Evolutionary conservation across 768 basidiomycete genomes (phyloP).

Genomic region (Suillus cothurnatus): DNA sequence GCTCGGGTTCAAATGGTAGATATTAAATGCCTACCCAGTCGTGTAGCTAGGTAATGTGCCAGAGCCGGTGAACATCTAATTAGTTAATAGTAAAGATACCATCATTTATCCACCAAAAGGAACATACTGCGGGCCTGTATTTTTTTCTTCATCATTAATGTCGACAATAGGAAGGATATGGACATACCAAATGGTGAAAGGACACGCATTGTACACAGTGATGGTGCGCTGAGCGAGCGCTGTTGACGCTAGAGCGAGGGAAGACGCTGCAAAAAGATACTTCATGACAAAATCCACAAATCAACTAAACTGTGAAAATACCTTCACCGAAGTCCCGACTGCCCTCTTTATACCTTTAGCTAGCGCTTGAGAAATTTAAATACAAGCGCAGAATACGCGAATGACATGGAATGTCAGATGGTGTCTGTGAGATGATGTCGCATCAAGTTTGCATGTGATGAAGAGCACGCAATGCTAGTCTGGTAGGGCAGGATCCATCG

Average conservation of each 20-base stretch:
- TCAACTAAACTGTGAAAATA: not conserved
- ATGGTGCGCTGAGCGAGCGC: slow-evolving; percentile 56
- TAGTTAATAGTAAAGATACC: not conserved
- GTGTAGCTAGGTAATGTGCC: slow-evolving; percentile 46
- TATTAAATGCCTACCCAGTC: slow-evolving; percentile 42
- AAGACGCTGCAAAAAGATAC: slow-evolving; percentile 22
- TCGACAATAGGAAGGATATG: not conserved
- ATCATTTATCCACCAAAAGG: not conserved
- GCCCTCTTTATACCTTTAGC: not conserved
- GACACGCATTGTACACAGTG: slow-evolving; percentile 61
- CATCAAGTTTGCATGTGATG: not conserved
- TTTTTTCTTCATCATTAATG: not conserved
- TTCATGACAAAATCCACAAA: slow-evolving; percentile 18
- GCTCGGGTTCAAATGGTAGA: not conserved
- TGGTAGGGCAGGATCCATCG: not conserved
- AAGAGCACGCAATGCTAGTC: no score
- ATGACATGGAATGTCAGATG: not conserved
- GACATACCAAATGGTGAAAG: slow-evolving; percentile 68
- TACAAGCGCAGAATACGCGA: not conserved
- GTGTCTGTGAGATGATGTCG: not conserved
- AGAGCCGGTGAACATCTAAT: slow-evolving; percentile 61
- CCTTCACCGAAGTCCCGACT: no score
- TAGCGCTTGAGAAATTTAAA: not conserved
- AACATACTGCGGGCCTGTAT: slow-evolving; percentile 48
- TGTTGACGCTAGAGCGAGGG: slow-evolving; percentile 32